A percentile compares a stretch with the other conserved stretches of the same genome.
Evolutionary conservation across 441 rosid species (phyloP).

Genomic region (Brassica hybrid): DNA sequence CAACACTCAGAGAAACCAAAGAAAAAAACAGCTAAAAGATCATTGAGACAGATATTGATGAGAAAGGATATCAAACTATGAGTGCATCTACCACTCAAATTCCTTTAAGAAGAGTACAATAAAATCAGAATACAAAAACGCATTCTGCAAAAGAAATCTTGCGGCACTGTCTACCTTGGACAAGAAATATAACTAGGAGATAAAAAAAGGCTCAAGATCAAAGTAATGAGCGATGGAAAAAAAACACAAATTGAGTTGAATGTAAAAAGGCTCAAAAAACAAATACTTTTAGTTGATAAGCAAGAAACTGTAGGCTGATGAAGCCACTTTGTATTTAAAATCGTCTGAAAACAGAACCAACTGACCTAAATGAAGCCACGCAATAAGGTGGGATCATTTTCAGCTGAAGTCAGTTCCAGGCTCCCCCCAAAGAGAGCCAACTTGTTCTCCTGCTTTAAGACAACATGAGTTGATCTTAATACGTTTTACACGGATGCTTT

Average conservation of each 20-base stretch:
- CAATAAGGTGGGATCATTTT: conserved; percentile 88
- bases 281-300: conserved; percentile 34
- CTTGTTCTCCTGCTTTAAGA: conserved; percentile 98
- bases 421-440: too few relatives aligned
- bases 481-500: too few relatives aligned
- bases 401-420: conserved; percentile 53
- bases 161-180: conserved; percentile 3
- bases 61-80: background rate
- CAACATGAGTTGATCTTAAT: conserved; percentile 65
- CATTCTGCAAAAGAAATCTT: background rate
- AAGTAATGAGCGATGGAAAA: conserved; percentile 43
- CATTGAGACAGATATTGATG: background rate
- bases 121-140: background rate
- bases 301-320: conserved; percentile 59
- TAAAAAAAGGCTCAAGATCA: conserved; percentile 7
- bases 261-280: conserved; percentile 24
- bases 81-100: background rate
- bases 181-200: conserved; percentile 38
- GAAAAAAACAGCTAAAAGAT: conserved; percentile 3
- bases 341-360: conserved; percentile 68
- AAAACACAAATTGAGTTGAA: conserved; percentile 28
- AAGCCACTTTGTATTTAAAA: conserved; percentile 62
- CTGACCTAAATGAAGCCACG: conserved; percentile 99
- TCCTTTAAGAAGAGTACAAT: background rate
- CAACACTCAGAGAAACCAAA: conserved; percentile 17